Percentiles rank a stretch among this genome's conserved stretches.
These are phyloP conservation scores for Globisporangium yorkense DNA, from an alignment of 352 stramenopile genomes.

Conservation along the genomic window DNA sequence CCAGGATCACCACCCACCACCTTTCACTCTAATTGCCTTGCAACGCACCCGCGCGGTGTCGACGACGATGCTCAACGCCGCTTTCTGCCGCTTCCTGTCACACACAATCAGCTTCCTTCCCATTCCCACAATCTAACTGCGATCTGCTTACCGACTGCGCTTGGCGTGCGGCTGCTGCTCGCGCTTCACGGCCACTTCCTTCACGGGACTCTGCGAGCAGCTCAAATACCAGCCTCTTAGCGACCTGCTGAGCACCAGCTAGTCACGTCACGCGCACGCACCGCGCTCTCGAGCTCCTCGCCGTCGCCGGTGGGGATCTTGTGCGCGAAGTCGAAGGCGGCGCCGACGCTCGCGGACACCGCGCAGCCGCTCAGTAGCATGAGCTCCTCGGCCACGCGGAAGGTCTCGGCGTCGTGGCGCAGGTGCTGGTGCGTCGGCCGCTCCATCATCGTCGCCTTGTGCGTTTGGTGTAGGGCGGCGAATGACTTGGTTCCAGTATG, in stretches of 20 bases:
- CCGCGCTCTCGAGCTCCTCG: not conserved
- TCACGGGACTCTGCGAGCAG: not conserved
- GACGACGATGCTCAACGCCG: conserved; percentile 6
- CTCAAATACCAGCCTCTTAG: too few relatives aligned
- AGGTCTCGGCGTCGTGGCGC: conserved; percentile 60
- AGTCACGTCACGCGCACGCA: not conserved
- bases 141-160: not conserved
- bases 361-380: conserved; percentile 57
- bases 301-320: not conserved
- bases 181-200: not conserved
- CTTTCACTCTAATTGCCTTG: too few relatives aligned
- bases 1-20: not conserved
- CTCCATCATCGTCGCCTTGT: conserved; percentile 21
- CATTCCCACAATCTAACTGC: not conserved
- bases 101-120: not conserved
- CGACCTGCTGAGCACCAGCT: not conserved
- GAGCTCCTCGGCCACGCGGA: conserved; percentile 70
- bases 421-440: conserved; percentile 12
- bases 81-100: conserved; percentile 12
- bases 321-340: not conserved
- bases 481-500: not conserved
- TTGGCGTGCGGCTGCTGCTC: not conserved
- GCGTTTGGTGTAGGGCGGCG: not conserved
- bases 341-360: conserved; percentile 5
- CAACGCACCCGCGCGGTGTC: conserved; percentile 4